These are phyloP conservation scores for Pyrenopolyporus hunteri DNA, from an alignment of 495 filamentous ascomycete genomes.

Conservation along the genomic window DNA sequence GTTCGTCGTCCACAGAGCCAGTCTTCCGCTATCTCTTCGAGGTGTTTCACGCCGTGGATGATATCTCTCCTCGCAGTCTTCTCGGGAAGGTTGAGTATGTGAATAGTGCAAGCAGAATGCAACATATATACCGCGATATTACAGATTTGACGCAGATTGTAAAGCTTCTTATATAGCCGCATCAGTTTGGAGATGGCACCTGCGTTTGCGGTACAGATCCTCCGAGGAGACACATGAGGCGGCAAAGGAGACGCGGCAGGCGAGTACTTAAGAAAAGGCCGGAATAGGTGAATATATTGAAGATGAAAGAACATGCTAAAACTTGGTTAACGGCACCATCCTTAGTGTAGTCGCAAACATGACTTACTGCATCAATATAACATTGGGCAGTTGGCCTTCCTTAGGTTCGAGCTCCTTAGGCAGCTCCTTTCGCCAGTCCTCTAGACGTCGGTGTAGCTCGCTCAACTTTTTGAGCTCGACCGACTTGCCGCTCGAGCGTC, in stretches of 20 bases:
- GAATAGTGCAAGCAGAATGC: constrained; percentile 92
- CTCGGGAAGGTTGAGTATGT: constrained; percentile 89
- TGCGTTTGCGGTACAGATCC: constrained; percentile 88
- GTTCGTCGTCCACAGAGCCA: constrained; percentile 92
- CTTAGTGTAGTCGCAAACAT: background rate
- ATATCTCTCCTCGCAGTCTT: constrained; percentile 89
- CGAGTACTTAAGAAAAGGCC: constrained; percentile 92
- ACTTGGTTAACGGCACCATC: constrained; percentile 19
- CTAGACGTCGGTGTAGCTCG: constrained; percentile 86
- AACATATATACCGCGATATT: constrained; percentile 96
- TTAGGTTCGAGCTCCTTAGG: constrained; percentile 87
- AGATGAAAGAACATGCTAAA: constrained; percentile 95
- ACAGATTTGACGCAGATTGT: constrained; percentile 89
- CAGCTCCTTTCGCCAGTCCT: constrained; percentile 87
- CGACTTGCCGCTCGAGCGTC: constrained; percentile 62
- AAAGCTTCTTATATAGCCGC: constrained; percentile 89
- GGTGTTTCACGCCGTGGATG: constrained; percentile 84
- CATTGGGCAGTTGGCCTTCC: constrained; percentile 85
- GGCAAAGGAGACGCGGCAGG: constrained; percentile 81
- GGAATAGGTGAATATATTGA: constrained; percentile 95
- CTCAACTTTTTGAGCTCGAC: constrained; percentile 92
- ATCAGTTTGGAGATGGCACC: constrained; percentile 88
- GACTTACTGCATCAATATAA: constrained; percentile 93
- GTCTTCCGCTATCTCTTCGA: constrained; percentile 94
- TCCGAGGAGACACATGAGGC: constrained; percentile 85